Base-by-base conservation (phyloP, 441 rosid genomes). In the Gossypium aridum region DNA sequence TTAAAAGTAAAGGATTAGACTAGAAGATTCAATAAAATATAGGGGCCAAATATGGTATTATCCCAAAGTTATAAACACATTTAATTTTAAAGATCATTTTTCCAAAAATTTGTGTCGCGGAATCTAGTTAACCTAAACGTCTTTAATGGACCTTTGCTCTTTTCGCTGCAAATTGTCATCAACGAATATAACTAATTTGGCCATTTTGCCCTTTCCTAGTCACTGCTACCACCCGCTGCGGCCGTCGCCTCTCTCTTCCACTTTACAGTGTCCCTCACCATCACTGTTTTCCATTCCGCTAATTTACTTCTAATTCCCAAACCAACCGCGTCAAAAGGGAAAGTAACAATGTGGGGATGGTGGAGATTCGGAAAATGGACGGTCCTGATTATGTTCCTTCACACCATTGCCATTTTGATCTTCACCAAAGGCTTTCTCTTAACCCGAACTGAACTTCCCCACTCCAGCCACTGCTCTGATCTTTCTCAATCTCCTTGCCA, bases 391-490 rank as follows among this genome's bases (percentile, higher is more conserved):
- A 76, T 82, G 59, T 76, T 74, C 75, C 78, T 89, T 78, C 99
- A 92, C 80, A 51, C 76, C 20, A 47, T 86, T 5, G 97, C 90
- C 14, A 81, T 96, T 77, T 81, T 88, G 13, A 83, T 96, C 2
- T 92, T 96, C 87, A 86, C 90, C 0, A 85, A 91, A 80, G 99
- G 99, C 1, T 96, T 96, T 83, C 85, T 96, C 39, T 89, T 96
- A 10, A 94, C 99, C 62, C 89, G 99, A 80, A 93, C 98, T 0
- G 99, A 96, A 83, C 99, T 91, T 73, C 96, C 98, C 20, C 80
- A 85, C 69, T 85, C 76, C 82, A 90, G 95, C 82, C 75, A 83
- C 61, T 85, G 91, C 87, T 85, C 94, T 70, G 98, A 93, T 77
- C 81, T 86, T 23, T 86, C 85, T 62, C 80, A 72, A 1, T 93